These are phyloP conservation scores for Podaxis sp. DNA, from an alignment of 768 basidiomycete species.

Conservation along the genomic window DNA sequence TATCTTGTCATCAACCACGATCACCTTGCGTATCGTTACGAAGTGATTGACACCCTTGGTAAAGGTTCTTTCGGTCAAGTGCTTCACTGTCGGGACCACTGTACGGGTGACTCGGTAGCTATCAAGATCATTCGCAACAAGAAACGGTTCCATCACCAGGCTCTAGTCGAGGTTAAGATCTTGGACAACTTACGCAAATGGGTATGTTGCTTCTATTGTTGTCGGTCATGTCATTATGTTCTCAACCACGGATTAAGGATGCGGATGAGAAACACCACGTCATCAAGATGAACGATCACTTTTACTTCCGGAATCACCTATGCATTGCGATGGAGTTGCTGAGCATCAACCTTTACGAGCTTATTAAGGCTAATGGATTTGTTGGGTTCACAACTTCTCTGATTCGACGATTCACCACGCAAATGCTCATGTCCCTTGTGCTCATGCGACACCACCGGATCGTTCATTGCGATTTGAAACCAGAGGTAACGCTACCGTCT, in stretches of 20 bases:
- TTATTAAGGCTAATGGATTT: constrained; percentile 99
- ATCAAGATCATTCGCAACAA: constrained; percentile 99
- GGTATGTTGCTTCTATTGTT: constrained; percentile 51
- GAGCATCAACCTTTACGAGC: constrained; percentile 97
- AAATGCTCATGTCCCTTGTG: constrained; percentile 90
- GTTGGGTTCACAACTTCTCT: constrained; percentile 95
- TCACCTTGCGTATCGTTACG: constrained; percentile 97
- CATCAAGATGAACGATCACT: constrained; percentile 97
- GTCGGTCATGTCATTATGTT: background rate
- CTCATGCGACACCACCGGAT: constrained; percentile 97
- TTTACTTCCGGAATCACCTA: constrained; percentile 96
- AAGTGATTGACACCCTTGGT: constrained; percentile 87
- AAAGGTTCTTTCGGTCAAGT: constrained; percentile 99
- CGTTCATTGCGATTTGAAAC: constrained; percentile 98
- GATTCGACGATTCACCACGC: constrained; percentile 93
- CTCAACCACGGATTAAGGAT: constrained; percentile 54
- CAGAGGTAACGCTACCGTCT: constrained; percentile 60
- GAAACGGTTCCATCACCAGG: constrained; percentile 98
- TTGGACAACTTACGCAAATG: constrained; percentile 96
- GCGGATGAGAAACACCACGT: constrained; percentile 96
- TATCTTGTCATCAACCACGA: constrained; percentile 89
- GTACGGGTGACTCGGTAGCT: constrained; percentile 93
- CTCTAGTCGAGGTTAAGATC: constrained; percentile 98
- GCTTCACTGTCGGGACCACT: constrained; percentile 91
- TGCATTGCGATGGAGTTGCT: constrained; percentile 98